phyloP scores from a whole-genome alignment of 805 yeast species.

The Yamadazyma insecticola region DNA sequence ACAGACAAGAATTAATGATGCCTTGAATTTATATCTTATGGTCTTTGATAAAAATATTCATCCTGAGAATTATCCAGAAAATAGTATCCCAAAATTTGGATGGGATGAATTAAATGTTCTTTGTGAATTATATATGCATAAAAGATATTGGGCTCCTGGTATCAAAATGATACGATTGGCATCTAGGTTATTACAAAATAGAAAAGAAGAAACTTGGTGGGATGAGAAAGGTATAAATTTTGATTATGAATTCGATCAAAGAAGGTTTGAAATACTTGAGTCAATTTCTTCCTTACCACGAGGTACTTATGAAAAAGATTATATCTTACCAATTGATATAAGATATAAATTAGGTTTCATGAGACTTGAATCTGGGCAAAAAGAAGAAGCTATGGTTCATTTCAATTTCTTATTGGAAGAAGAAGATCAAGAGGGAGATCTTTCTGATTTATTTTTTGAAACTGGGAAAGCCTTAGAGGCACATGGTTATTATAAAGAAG shows the following conservation, averaged over 20 bases:
- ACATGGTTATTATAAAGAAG: slow-evolving; percentile 68
- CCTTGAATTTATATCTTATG: slow-evolving; percentile 63
- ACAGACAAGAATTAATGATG: slow-evolving; percentile 64
- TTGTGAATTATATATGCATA: slow-evolving; percentile 71
- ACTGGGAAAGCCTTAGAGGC: slow-evolving; percentile 74
- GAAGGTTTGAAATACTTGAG: slow-evolving; percentile 34
- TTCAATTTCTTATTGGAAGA: slow-evolving; percentile 55
- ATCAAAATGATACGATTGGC: slow-evolving; percentile 62
- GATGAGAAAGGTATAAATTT: slow-evolving; percentile 52
- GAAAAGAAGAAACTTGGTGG: slow-evolving; percentile 67
- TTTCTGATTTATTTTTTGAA: slow-evolving; percentile 67
- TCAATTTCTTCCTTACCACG: not conserved
- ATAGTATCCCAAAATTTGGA: slow-evolving; percentile 50
- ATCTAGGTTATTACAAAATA: slow-evolving; percentile 76
- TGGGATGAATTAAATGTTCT: slow-evolving; percentile 89
- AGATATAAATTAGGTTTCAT: slow-evolving; percentile 74
- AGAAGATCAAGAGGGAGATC: slow-evolving; percentile 53
- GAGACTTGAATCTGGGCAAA: slow-evolving; percentile 59
- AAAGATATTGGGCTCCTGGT: slow-evolving; percentile 60
- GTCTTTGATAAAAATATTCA: slow-evolving; percentile 57
- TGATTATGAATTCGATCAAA: slow-evolving; percentile 81
- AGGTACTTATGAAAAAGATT: slow-evolving; percentile 20
- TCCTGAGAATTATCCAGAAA: slow-evolving; percentile 10
- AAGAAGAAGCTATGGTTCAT: slow-evolving; percentile 70
- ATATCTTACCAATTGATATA: slow-evolving; percentile 77